These are phyloP conservation scores for Paraphaeosphaeria minitans DNA, from an alignment of 2,329 filamentous ascomycete genomes.

Conservation along the genomic window DNA sequence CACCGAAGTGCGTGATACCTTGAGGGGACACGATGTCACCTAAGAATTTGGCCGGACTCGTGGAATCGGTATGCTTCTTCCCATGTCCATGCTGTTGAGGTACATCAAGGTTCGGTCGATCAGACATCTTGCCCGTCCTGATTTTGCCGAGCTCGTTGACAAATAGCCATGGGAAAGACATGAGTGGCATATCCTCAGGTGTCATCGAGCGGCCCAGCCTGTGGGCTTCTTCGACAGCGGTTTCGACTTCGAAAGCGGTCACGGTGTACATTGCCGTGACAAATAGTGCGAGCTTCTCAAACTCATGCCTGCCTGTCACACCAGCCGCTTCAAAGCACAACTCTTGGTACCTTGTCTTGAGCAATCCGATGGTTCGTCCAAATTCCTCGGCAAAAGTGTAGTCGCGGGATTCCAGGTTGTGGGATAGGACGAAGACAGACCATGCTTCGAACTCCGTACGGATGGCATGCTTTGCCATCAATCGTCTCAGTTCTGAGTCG, in stretches of 20 bases:
- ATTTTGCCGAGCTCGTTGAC: constrained; percentile 72
- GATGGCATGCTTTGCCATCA: constrained; percentile 86
- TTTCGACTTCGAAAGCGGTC: constrained; percentile 71
- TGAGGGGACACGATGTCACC: constrained; percentile 38
- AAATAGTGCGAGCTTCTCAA: constrained; percentile 65
- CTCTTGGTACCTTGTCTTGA: constrained; percentile 72
- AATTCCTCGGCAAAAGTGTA: constrained; percentile 90
- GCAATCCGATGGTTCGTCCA: constrained; percentile 65
- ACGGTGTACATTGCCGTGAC: constrained; percentile 87
- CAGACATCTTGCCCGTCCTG: constrained; percentile 48
- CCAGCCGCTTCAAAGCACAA: constrained; percentile 70
- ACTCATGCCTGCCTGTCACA: constrained; percentile 40
- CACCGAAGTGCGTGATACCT: constrained; percentile 42
- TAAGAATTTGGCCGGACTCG: neutral
- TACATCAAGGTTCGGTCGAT: neutral
- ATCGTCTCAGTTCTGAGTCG: constrained; percentile 73
- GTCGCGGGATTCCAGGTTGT: constrained; percentile 72
- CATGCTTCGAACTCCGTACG: constrained; percentile 90
- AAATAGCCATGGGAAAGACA: constrained; percentile 95
- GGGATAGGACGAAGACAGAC: constrained; percentile 81
- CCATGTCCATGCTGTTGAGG: constrained; percentile 11
- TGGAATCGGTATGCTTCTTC: constrained; percentile 20
- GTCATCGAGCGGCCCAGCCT: constrained; percentile 47
- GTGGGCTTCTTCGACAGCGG: constrained; percentile 60
- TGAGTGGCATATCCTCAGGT: constrained; percentile 73